Evolutionary conservation across 306 rosid species (phyloP), one percentile per base, ranked within the genome.

Genomic region (Lathyrus aphaca): DNA sequence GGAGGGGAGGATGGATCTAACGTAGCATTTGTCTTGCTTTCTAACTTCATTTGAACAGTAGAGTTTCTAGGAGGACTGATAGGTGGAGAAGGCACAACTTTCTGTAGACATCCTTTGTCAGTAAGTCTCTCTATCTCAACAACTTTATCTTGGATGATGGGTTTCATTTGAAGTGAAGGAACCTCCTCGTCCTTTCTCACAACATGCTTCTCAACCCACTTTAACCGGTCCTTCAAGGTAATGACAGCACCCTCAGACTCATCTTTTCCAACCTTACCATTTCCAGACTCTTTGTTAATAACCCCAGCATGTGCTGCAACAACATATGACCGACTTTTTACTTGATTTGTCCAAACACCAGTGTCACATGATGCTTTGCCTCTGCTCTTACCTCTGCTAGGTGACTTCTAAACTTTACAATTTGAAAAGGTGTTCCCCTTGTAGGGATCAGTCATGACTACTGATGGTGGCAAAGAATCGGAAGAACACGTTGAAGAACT

Each of bases 401-500:
- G 85, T 12, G 95, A 84, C 75, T 86, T 89, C 68, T 89, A 96
- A 65, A 71, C 82, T 77, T 83, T 89, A 61, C 59, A 72, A 63
- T 79, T 85, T 46, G 90, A 76, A 66, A 76, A 68, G 0, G 84
- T 40, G 76, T 61, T 84, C 56, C 86, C 90, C 74, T 79, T 91
- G 65, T 73, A 81, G 42, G 86, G 74, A 39, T 83, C 97, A 75
- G 75, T 89, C 81, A 72, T 82, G 55, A 81, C 84, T 32, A 89
- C 83, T 19, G 99, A 91, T 14, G 93, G 97, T 11, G 93, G 97
- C 70, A 91, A 80, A 8, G 99, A 95, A 78, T 95, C 99, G 1
- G 93, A 84, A 40, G 99, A 95, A 73, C 99, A 91, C 15, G 97
- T 95, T 69, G 99, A 95, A 76, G 99, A 95, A 84, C 96, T 95